Percentiles rank a stretch among this genome's conserved stretches.
These are phyloP conservation scores for Colletotrichum lini DNA, from an alignment of 2,329 filamentous ascomycete genomes.

Conservation along the genomic window DNA sequence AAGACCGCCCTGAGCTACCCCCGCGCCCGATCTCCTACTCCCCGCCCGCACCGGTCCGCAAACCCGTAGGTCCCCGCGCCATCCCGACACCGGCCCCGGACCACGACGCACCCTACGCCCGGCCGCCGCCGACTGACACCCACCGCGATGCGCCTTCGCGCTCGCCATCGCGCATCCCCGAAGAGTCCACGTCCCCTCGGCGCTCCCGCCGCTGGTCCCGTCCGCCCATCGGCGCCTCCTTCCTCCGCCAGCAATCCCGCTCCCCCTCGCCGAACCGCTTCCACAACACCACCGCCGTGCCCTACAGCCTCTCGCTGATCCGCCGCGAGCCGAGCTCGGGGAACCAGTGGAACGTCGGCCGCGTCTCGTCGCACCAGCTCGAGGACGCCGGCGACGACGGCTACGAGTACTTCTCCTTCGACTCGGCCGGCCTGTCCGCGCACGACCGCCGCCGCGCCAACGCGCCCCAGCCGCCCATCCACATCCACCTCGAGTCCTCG, in stretches of 20 bases:
- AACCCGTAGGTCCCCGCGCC: conserved; percentile 36
- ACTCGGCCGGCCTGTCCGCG: conserved; percentile 42
- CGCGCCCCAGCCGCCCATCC: conserved; percentile 59
- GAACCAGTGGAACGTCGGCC: conserved; percentile 83
- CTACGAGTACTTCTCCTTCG: conserved; percentile 46
- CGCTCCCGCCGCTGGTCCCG: conserved; percentile 23
- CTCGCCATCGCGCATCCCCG: conserved; percentile 27
- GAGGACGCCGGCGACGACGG: conserved; percentile 54
- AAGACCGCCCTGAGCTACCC: conserved; percentile 27
- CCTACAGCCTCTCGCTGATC: conserved; percentile 75
- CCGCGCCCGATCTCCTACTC: conserved; percentile 35
- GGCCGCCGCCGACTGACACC: background rate
- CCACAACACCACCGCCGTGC: conserved; percentile 53
- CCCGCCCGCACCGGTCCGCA: conserved; percentile 31
- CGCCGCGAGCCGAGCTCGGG: conserved; percentile 79
- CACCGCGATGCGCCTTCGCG: conserved; percentile 12
- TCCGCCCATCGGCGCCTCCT: conserved; percentile 3
- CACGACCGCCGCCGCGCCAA: conserved; percentile 43
- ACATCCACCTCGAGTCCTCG: conserved; percentile 67
- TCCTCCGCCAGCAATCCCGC: conserved; percentile 32
- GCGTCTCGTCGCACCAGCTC: conserved; percentile 69
- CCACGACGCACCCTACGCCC: conserved; percentile 2
- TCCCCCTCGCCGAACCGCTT: conserved; percentile 57
- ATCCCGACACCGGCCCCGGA: conserved; percentile 25
- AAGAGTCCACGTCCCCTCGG: conserved; percentile 5